Percentiles rank a stretch among this genome's conserved stretches.
These are phyloP conservation scores for Euphorbia lathyris DNA, from an alignment of 345 rosid species.

Conservation along the genomic window DNA sequence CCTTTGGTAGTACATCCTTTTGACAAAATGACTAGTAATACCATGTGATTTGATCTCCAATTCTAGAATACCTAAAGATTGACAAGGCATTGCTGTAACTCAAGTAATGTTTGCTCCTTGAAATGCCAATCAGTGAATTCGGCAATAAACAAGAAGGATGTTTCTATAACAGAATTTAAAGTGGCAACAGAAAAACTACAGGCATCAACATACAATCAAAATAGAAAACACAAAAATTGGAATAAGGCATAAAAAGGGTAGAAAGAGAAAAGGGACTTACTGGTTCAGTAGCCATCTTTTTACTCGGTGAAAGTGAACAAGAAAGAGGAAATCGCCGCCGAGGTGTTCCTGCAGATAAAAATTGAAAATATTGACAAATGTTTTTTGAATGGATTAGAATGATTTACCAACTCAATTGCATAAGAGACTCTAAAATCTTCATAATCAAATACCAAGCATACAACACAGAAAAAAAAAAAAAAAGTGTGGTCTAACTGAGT, in stretches of 20 bases:
- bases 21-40: background rate
- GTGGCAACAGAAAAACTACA: background rate
- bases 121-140: background rate
- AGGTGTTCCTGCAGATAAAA: background rate
- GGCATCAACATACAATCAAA: background rate
- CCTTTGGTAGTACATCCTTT: background rate
- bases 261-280: conserved; percentile 1
- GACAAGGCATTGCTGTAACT: too few species aligned
- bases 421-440: background rate
- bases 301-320: background rate
- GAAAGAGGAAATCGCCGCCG: background rate
- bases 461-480: background rate
- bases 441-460: background rate
- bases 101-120: too few species aligned
- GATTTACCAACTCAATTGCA: background rate
- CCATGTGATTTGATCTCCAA: background rate
- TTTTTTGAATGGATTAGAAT: background rate
- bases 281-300: conserved; percentile 6
- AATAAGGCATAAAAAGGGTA: background rate
- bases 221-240: background rate
- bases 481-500: background rate
- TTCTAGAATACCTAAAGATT: background rate
- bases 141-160: background rate
- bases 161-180: background rate
- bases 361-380: background rate